These are phyloP conservation scores for Sindora glabra DNA, from an alignment of 306 rosid species.

Conservation along the genomic window DNA sequence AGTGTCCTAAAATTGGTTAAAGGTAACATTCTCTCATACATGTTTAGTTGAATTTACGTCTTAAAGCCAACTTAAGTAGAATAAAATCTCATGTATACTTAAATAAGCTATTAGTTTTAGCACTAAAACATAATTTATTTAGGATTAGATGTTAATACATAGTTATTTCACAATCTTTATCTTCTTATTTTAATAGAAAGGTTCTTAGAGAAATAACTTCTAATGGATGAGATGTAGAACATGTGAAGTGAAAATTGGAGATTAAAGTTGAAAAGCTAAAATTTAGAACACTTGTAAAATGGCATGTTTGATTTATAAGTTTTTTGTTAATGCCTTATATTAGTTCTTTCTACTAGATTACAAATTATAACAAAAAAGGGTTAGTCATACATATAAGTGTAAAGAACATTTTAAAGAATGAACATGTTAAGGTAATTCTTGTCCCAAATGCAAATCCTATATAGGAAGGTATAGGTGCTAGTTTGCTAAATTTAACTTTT, in stretches of 20 bases:
- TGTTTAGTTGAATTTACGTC: no score
- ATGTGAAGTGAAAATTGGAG: constrained; percentile 80
- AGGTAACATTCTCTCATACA: no score
- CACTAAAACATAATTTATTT: not conserved
- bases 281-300: not conserved
- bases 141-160: not conserved
- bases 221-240: constrained; percentile 87
- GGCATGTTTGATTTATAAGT: not conserved
- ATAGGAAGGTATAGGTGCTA: not conserved
- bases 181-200: constrained; percentile 45
- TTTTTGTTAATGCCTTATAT: not conserved
- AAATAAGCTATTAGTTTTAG: not conserved
- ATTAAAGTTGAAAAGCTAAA: constrained; percentile 80
- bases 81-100: no score
- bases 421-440: constrained; percentile 73
- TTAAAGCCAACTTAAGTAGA: no score
- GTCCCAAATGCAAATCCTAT: not conserved
- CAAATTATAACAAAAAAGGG: constrained; percentile 87
- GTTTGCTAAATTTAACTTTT: constrained; percentile 3
- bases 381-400: constrained; percentile 79
- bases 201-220: constrained; percentile 70
- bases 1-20: no score
- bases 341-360: constrained; percentile 35
- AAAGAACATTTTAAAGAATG: constrained; percentile 75
- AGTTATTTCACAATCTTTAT: not conserved